Base-by-base conservation (phyloP, 176 grass and related monocot species). In the Lolium rigidum region DNA sequence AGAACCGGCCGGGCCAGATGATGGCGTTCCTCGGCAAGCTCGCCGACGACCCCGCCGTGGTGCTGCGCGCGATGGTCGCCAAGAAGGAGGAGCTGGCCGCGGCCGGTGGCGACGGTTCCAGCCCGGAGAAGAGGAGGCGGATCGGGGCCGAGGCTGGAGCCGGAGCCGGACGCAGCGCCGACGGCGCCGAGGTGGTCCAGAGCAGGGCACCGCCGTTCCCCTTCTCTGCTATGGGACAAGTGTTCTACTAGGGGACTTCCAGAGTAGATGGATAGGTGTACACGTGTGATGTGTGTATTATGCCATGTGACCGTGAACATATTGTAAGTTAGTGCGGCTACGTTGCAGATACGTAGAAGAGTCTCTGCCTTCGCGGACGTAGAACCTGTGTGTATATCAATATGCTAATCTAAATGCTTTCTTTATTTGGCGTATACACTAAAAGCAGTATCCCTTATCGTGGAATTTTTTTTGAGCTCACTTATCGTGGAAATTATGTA, bases 11-110 rank as follows among this genome's bases (percentile, higher is more conserved):
- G 6, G 82, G 82, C 1, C 90, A 91, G 86, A 91, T 88, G 90
- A 91, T 88, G 86, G 41, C 86, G 70, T 91, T 88, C 86, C 90
- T 91, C 54, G 70, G 77, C 77, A 85, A 78, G 90, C 82, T 91
- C 54, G 90, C 90, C 9, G 86, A 91, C 82, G 86, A 91, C 2
- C 90, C 82, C 0, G 18, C 9, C 77, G 44, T 82, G 60, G 82
- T 88, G 82, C 77, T 91, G 17, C 85, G 86, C 62, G 82, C 90
- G 10, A 88, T 88, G 86, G 21, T 91, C 82, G 52, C 82, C 70
- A 91, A 91, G 82, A 39, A 88, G 77, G 86, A 88, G 70, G 86
- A 88, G 77, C 31, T 88, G 43, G 61, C 68, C 6, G 48, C 26
- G 4, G 82, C 22, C 9, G 70, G 80, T 1, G 15, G 44, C 41